Conservation (phyloP, 2,329 filamentous ascomycete genomes). For the Hymenoscyphus fraxineus region DNA sequence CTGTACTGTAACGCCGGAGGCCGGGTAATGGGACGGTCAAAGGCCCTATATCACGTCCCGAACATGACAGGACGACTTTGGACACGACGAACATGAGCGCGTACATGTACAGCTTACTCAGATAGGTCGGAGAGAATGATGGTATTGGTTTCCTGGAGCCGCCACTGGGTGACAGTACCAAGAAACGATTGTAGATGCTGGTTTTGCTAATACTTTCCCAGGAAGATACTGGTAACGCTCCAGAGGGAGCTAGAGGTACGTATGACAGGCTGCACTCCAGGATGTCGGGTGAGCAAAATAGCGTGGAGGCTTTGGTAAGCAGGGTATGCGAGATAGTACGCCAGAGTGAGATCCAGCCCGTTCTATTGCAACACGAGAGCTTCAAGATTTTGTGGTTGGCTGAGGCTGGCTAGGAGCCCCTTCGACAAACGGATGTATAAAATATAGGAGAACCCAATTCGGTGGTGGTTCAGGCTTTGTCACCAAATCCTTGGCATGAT, state of each 20-base stretch:
- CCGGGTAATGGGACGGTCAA: neutral
- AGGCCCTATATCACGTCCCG: neutral
- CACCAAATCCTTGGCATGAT: neutral
- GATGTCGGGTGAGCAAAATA: neutral
- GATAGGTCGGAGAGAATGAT: neutral
- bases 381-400: neutral
- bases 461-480: neutral
- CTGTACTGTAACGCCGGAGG: neutral
- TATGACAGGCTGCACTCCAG: neutral
- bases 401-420: no score
- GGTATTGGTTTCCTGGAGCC: neutral
- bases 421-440: no score
- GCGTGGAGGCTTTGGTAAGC: neutral
- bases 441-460: neutral
- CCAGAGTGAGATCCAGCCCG: neutral
- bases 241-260: neutral
- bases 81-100: slow-evolving; percentile 5
- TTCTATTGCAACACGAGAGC: neutral
- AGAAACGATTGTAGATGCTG: neutral
- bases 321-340: neutral
- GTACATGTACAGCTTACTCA: slow-evolving; percentile 4
- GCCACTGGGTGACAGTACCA: slow-evolving; percentile 7
- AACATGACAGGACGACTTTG: neutral
- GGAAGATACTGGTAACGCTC: neutral
- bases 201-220: neutral